Percentiles rank a stretch among this genome's conserved stretches.
Conservation (phyloP, 208 protist species). For the Trypanosoma melophagium region DNA sequence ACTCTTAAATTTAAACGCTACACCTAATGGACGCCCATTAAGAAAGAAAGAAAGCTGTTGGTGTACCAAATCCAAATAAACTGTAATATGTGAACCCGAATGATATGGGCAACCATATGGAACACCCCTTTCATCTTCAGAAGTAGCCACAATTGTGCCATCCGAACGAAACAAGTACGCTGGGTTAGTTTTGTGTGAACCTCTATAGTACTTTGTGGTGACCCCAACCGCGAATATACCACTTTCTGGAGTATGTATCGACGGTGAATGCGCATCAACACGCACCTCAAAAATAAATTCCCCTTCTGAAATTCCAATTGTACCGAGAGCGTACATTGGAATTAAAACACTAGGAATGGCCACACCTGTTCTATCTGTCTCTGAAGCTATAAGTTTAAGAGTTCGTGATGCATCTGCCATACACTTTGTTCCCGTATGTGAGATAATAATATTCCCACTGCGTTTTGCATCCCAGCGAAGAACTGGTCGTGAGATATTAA, state of each 20-base stretch:
- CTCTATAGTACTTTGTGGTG: conserved; percentile 34
- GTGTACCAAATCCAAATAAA: conserved; percentile 42
- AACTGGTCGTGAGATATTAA: conserved; percentile 7
- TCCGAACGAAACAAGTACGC: conserved; percentile 55
- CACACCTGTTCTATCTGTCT: conserved; percentile 21
- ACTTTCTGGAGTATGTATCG: conserved; percentile 7
- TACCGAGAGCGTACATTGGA: conserved; percentile 59
- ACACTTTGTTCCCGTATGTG: conserved; percentile 42
- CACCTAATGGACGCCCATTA: conserved; percentile 45
- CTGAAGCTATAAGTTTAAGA: conserved; percentile 30
- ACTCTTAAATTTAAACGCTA: conserved; percentile 56
- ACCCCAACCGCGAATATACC: conserved; percentile 41
- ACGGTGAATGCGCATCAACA: conserved; percentile 30
- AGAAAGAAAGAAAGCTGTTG: conserved; percentile 52
- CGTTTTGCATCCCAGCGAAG: conserved; percentile 48
- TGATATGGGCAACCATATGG: conserved; percentile 49
- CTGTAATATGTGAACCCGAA: conserved; percentile 44
- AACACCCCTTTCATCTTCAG: conserved; percentile 27
- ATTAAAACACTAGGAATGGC: conserved; percentile 33
- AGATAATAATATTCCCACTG: conserved; percentile 69
- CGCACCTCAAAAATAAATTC: conserved; percentile 37
- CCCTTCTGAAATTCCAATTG: conserved; percentile 34
- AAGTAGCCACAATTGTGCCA: conserved; percentile 37
- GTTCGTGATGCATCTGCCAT: conserved; percentile 46
- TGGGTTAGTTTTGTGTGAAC: conserved; percentile 15